phyloP scores from a whole-genome alignment of 2,329 filamentous ascomycete species.

The Nigrospora sphaerica region DNA sequence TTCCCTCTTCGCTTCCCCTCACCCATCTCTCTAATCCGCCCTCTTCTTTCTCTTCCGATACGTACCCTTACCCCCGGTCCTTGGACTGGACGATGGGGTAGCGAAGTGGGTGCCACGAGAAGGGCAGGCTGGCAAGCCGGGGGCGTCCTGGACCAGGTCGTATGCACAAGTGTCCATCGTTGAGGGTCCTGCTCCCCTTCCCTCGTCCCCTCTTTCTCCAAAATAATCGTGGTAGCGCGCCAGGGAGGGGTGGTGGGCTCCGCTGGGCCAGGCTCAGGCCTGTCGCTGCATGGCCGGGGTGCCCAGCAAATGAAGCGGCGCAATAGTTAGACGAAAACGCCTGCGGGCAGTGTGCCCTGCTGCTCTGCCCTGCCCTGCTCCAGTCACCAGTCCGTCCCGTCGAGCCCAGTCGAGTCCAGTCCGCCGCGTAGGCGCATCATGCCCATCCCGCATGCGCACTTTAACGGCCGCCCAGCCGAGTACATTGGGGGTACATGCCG shows the following conservation, averaged over 20 bases:
- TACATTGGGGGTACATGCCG: neutral
- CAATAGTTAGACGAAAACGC: neutral
- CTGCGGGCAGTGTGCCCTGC: neutral
- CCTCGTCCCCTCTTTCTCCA: conserved; percentile 1
- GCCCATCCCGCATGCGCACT: no score
- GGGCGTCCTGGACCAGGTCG: neutral
- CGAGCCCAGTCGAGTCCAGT: no score
- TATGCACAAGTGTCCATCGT: neutral
- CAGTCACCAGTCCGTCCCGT: no score
- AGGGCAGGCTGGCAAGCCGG: no score
- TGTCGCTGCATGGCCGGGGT: conserved; percentile 1
- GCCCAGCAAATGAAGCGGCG: conserved; percentile 2
- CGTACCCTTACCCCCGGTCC: no score
- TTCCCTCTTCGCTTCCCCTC: neutral
- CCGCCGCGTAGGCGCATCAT: no score
- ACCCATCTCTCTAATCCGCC: neutral
- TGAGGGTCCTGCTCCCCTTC: neutral
- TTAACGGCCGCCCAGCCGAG: neutral
- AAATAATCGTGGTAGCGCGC: neutral
- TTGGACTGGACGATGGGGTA: no score
- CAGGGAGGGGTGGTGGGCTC: conserved; percentile 1
- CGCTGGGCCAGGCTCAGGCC: neutral
- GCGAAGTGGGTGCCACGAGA: no score
- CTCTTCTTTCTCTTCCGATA: neutral
- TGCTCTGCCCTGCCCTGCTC: neutral